Base-by-base conservation (phyloP, 2,329 filamentous ascomycete genomes). In the Daldinia sp. region DNA sequence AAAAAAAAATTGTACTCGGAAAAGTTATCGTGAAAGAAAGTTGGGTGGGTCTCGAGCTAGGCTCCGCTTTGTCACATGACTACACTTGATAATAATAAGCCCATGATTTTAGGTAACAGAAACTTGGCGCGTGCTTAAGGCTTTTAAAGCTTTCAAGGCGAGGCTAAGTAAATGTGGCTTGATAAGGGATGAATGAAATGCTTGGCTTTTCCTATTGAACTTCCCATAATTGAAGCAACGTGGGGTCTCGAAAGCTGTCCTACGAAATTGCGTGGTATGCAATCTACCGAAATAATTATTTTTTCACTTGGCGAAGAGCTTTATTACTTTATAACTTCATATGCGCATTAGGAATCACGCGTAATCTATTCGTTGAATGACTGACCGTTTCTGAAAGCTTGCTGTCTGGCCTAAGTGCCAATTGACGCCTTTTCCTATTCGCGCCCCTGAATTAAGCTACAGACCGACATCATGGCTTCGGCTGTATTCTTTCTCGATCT, bases 401-500 rank as follows among this genome's bases (percentile, higher is more conserved):
- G 23, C 58, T 44, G 57, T 74, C 74, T 72, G 65, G 76, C 76
- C 76, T 69, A 60, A 63, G 75, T 72, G 76, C 77, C 76, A 76
- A 74, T 75, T 73, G 74, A 72, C 72, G 74, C 67, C 71, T 62
- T 51, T 50, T 51, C 15, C 15, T 51, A 65, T 69, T 73, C 69
- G 67, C 74, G 72, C 74, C 74, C 72, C 73, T 71, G 71, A 70
- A 62, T 74, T 60, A 44, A 48, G 50, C 50, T 54, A 73, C 67
- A 71, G 64, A 73, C 69, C 54, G 70, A 77, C 82, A 86, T 76
- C 79, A 99, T 99, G 96, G 96, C 96, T 75, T 99, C 96, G 68
- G 96, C 96, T 73, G 81, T 99, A 78, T 99, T 99, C 88, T 99
- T 99, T 81, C 91, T 99, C 78, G 96, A 99, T 82, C 88, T 99